Base-by-base conservation (phyloP, 768 basidiomycete genomes). In the Phaeotremella skinneri region DNA sequence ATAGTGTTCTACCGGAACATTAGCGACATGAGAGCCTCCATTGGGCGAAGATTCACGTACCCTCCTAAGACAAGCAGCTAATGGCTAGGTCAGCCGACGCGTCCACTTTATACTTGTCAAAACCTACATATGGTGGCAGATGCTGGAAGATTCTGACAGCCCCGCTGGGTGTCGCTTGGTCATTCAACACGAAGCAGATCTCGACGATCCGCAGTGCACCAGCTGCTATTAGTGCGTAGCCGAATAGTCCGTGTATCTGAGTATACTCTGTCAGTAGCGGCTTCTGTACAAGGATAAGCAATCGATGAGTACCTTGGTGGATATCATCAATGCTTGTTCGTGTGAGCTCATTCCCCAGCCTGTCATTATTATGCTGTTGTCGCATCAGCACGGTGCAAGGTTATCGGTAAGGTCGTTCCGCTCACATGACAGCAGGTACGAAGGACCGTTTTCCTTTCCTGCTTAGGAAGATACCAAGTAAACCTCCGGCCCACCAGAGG, bases 271-370 rank as follows among this genome's bases (percentile, higher is more conserved):
- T 4, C 7, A 48, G 16, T 48, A 30, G 21, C 23, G 14, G 13
- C 13, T 14, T 13, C 49, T 4, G 31, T 25, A 41, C 23, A 9
- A 26, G 21, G 41, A 56, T 34, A 13, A 26, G 39, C 45, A 41
- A 41, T 17, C 31, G 30, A 13, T 27, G 16, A 42, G 67, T 49
- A 90, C 90, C 79, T 85, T 85, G 0, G 90, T 89, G 0, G 90
- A 90, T 37, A 93, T 80, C 84, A 85, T 86, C 49, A 91, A 81
- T 3, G 84, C 85, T 79, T 97, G 92, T 0, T 84, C 84, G 64
- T 96, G 92, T 43, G 89, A 85, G 0, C 88, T 88, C 89, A 96
- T 93, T 20, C 70, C 91, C 86, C 89, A 94, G 4, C 93, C 93
- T 0, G 93, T 96, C 58, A 96, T 80, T 58, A 91, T 85, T 63